phyloP scores from a whole-genome alignment of 768 basidiomycete species.

The Pilatotrama ljubarskyi region DNA sequence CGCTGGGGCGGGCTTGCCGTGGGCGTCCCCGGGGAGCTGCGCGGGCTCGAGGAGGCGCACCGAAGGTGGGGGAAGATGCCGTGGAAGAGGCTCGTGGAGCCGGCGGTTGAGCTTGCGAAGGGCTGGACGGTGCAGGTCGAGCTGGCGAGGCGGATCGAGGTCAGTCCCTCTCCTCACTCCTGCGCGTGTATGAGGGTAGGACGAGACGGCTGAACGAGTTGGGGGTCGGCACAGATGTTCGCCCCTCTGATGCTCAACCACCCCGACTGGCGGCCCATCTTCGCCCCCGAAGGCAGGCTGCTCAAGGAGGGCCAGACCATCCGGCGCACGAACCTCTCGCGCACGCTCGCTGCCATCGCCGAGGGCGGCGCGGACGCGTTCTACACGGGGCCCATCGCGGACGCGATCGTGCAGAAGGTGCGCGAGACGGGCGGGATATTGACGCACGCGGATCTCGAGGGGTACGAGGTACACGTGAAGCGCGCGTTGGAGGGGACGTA shows the following conservation, averaged over 20 bases:
- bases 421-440: conserved; percentile 76
- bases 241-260: conserved; percentile 59
- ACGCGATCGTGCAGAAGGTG: conserved; percentile 73
- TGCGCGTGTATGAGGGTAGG: background rate
- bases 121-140: conserved; percentile 83
- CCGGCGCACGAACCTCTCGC: conserved; percentile 69
- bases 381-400: conserved; percentile 84
- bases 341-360: conserved; percentile 74
- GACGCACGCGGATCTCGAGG: conserved; percentile 67
- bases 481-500: conserved; percentile 81
- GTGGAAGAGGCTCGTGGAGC: conserved; percentile 78
- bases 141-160: conserved; percentile 70
- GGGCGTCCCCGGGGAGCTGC: conserved; percentile 90
- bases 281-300: conserved; percentile 74
- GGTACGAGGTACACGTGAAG: conserved; percentile 67
- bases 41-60: conserved; percentile 84
- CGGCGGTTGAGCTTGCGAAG: conserved; percentile 69
- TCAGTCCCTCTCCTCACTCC: conserved; percentile 29
- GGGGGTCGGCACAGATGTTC: conserved; percentile 37
- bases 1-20: conserved; percentile 79
- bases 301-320: conserved; percentile 77
- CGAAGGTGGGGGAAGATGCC: conserved; percentile 76
- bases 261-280: conserved; percentile 80
- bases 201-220: background rate
- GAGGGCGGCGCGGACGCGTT: conserved; percentile 77